These are phyloP conservation scores for Xylaria sp. DNA, from an alignment of 2,329 filamentous ascomycete species.

Conservation along the genomic window DNA sequence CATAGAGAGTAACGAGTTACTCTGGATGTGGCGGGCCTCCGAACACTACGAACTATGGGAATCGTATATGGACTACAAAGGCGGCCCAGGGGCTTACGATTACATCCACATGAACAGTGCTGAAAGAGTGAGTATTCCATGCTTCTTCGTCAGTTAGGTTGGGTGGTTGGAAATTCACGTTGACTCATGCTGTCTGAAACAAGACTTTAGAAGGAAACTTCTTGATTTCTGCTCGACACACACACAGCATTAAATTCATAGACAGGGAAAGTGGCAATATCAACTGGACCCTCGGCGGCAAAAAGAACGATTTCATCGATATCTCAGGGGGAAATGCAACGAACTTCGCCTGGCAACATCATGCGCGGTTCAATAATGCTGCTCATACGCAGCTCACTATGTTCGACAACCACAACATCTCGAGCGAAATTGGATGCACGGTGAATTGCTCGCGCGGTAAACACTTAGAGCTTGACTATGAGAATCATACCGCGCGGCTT, in stretches of 20 bases:
- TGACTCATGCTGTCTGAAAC: slow-evolving; percentile 2
- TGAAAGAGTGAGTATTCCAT: slow-evolving; percentile 30
- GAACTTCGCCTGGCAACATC: slow-evolving; percentile 40
- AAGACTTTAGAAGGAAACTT: slow-evolving; percentile 40
- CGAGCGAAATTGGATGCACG: slow-evolving; percentile 62
- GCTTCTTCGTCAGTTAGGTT: background rate
- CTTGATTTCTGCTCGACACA: slow-evolving; percentile 37
- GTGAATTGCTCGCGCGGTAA: slow-evolving; percentile 36
- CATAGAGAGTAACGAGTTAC: slow-evolving; percentile 34
- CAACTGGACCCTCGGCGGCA: slow-evolving; percentile 39
- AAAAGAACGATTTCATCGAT: slow-evolving; percentile 37
- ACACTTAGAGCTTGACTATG: slow-evolving; percentile 35
- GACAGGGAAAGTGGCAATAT: slow-evolving; percentile 27
- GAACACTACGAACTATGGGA: slow-evolving; percentile 34
- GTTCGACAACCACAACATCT: slow-evolving; percentile 57
- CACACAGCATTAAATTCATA: slow-evolving; percentile 33
- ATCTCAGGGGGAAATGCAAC: slow-evolving; percentile 33
- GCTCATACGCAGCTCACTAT: slow-evolving; percentile 33
- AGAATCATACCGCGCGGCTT: slow-evolving; percentile 29
- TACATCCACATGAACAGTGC: slow-evolving; percentile 41
- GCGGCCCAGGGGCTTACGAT: slow-evolving; percentile 24
- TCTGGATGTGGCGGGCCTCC: slow-evolving; percentile 40
- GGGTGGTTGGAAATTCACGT: background rate
- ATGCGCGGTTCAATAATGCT: slow-evolving; percentile 35
- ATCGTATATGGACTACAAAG: slow-evolving; percentile 30